phyloP scores from a whole-genome alignment of 164 flowering plant genomes.

The Tinospora cordifolia region DNA sequence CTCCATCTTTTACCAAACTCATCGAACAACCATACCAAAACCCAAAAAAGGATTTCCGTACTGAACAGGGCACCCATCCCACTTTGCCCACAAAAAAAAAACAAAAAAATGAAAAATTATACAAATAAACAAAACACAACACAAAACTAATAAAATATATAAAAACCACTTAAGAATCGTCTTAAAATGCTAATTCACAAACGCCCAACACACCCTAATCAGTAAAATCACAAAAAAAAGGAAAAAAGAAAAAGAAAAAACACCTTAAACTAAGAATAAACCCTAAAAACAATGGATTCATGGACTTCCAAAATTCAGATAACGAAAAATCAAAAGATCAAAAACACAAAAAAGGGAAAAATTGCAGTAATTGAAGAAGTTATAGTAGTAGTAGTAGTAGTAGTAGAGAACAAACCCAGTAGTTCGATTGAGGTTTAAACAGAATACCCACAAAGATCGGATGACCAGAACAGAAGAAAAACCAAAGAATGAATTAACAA shows the following conservation, averaged over 20 bases:
- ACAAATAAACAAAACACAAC: not conserved
- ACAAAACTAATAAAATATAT: not conserved
- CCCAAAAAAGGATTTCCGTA: not conserved
- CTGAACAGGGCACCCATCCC: not conserved
- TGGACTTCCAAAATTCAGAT: not conserved
- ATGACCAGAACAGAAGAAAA: too few relatives aligned
- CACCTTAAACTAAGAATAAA: not conserved
- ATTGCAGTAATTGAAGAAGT: not conserved
- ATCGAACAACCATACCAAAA: not conserved
- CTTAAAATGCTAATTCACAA: not conserved
- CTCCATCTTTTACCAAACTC: not conserved
- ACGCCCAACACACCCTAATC: not conserved
- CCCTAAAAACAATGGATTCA: not conserved
- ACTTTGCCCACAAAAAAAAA: not conserved
- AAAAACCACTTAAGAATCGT: slow-evolving; percentile 4
- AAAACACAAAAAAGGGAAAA: too few relatives aligned
- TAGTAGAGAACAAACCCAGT: not conserved
- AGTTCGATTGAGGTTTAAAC: not conserved
- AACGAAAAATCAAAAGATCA: not conserved
- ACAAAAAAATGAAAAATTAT: not conserved
- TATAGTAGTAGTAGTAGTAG: too few relatives aligned
- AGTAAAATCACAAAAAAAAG: not conserved
- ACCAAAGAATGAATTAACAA: too few relatives aligned
- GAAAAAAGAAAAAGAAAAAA: not conserved
- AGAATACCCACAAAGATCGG: too few relatives aligned